A percentile compares a stretch with the other conserved stretches of the same genome.
These are phyloP conservation scores for Podospora pseudopauciseta DNA, from an alignment of 495 filamentous ascomycete genomes.

Conservation along the genomic window DNA sequence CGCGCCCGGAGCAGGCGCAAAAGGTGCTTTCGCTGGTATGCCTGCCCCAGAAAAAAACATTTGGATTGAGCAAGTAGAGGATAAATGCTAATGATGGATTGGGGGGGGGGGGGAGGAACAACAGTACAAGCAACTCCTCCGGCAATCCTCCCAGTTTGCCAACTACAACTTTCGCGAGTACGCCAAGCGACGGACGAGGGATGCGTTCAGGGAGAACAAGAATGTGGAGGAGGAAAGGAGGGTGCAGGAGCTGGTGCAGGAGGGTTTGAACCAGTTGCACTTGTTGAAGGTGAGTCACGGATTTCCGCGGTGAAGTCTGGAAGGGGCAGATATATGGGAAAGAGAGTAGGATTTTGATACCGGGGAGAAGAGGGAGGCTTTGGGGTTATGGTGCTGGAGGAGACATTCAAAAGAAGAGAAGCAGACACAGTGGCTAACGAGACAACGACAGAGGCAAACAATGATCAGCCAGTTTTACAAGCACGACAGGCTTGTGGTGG, in stretches of 20 bases:
- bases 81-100: not conserved
- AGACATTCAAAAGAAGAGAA: not conserved
- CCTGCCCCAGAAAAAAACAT: conserved; percentile 2
- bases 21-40: conserved; percentile 70
- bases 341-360: not conserved
- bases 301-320: not conserved
- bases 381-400: not conserved
- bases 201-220: conserved; percentile 81
- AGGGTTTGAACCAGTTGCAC: conserved; percentile 81
- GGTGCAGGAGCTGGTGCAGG: conserved; percentile 86
- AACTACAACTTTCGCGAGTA: conserved; percentile 98
- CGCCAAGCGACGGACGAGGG: conserved; percentile 79
- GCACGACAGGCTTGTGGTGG: conserved; percentile 86
- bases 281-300: conserved; percentile 70
- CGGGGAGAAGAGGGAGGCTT: not conserved
- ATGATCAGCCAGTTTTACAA: conserved; percentile 93
- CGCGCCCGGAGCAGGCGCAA: conserved; percentile 59
- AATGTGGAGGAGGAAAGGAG: conserved; percentile 62
- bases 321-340: not conserved
- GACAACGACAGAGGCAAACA: conserved; percentile 73
- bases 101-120: not conserved
- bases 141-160: conserved; percentile 81
- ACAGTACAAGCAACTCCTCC: conserved; percentile 88
- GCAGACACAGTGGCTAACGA: not conserved
- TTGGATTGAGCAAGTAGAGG: not conserved